Conservation (phyloP, 1,139 yeast genomes). For the Lizanozyma gosingica region DNA sequence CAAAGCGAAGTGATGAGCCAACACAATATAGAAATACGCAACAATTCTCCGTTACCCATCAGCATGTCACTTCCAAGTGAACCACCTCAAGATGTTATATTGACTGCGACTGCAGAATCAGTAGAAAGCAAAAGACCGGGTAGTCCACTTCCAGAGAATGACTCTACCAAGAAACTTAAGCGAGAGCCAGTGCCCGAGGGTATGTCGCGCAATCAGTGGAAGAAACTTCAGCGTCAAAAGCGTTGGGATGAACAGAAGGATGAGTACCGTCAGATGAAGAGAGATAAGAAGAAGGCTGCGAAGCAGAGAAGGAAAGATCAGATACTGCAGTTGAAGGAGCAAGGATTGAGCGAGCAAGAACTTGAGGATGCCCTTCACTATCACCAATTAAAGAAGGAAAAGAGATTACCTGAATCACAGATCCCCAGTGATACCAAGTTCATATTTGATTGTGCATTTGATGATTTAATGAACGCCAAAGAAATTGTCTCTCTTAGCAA, state of each 20-base stretch:
- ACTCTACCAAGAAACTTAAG: conserved; percentile 17
- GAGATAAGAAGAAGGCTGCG: conserved; percentile 44
- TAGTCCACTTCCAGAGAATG: conserved; percentile 16
- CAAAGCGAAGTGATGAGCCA: no score
- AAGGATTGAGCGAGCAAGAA: conserved; percentile 7
- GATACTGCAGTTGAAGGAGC: conserved; percentile 13
- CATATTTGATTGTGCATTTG: conserved; percentile 83
- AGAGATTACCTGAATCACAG: conserved; percentile 32
- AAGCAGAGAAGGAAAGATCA: conserved; percentile 23
- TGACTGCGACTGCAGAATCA: background rate
- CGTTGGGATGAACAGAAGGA: conserved; percentile 61
- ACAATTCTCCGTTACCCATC: no score
- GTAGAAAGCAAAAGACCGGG: conserved; percentile 9
- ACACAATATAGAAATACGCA: no score
- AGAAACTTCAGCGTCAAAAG: conserved; percentile 51
- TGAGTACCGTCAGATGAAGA: conserved; percentile 41
- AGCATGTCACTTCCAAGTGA: no score
- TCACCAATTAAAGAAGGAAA: conserved; percentile 20
- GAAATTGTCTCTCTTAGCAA: conserved; percentile 72
- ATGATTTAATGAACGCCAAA: conserved; percentile 73
- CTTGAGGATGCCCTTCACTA: conserved; percentile 12
- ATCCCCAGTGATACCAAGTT: conserved; percentile 40
- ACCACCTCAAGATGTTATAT: no score
- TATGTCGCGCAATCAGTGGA: conserved; percentile 79
- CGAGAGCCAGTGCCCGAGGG: conserved; percentile 55